Evolutionary conservation across 495 filamentous ascomycete species (phyloP), one percentile per base, ranked within the genome.

Genomic region (Penicillium canariense): DNA sequence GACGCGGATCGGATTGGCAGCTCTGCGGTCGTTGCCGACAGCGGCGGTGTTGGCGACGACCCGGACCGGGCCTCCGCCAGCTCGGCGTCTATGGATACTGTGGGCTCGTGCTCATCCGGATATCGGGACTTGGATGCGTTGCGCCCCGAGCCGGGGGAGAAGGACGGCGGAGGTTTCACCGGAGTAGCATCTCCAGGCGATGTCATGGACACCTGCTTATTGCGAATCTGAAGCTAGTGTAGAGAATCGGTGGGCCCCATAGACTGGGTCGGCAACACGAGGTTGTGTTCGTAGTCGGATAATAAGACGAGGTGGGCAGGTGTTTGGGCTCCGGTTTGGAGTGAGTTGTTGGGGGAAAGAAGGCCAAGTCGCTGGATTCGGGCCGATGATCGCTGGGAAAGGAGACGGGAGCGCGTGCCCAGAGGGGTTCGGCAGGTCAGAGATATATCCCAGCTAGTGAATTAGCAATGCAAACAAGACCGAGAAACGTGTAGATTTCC

Each of bases 111-210:
- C 48, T 75, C 68, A 52, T 66, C 65, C 14, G 75, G 67, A 50
- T 68, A 73, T 65, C 77, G 71, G 55, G 68, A 72, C 67, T 81
- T 84, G 30, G 81, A 78, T 54, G 79, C 65, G 58, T 69, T 69
- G 66, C 80, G 76, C 48, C 78, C 72, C 59, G 76, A 63, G 60
- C 77, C 75, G 61, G 74, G 71, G 52, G 81, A 77, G 61, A 79
- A 78, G 60, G 81, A 80, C 68, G 80, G 78, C 67, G 78, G 76
- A 69, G 82, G 79, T 71, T 81, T 80, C 68, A 82, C 73, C 66
- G 83, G 78, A 63, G 80, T 67, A 70, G 71, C 81, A 85, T 84
- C 76, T 75, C 75, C 77, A 60, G 76, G 73, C 72, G 81, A 77
- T 77, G 77, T 83, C 82, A 85, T 84, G 78, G 76, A 80, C 73